Evolutionary conservation across 371 early-diverging fungal genomes (phyloP).

Genomic region (Blakeslea trispora): DNA sequence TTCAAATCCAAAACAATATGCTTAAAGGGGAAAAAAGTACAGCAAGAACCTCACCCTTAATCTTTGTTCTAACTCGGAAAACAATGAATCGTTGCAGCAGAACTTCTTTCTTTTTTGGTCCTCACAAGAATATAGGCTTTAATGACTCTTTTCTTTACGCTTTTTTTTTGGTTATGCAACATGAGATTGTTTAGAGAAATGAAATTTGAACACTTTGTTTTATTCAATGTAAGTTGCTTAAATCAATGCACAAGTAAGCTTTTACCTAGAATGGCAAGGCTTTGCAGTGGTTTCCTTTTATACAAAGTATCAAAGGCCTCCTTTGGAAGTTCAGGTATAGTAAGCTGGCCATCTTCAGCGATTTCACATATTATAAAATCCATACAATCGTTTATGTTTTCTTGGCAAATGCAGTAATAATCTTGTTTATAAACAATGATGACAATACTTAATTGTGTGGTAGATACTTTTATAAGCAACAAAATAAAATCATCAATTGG

Average conservation of each 20-base stretch:
- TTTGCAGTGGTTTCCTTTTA: not conserved
- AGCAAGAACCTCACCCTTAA: too few species aligned
- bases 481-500: conserved; percentile 2
- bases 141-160: too few species aligned
- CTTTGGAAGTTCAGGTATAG: not conserved
- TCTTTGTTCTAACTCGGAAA: too few species aligned
- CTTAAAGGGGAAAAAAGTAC: too few species aligned
- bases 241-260: not conserved
- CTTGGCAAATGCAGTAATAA: conserved; percentile 5
- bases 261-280: not conserved
- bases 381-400: not conserved
- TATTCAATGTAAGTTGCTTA: too few species aligned
- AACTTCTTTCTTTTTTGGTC: too few species aligned
- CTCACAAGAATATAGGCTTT: too few species aligned
- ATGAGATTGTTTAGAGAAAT: too few species aligned
- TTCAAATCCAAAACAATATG: too few species aligned
- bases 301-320: not conserved
- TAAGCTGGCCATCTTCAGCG: not conserved
- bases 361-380: conserved; percentile 3
- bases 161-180: too few species aligned
- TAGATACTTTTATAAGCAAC: conserved; percentile 6
- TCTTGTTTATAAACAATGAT: conserved; percentile 1
- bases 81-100: too few species aligned
- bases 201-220: too few species aligned
- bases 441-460: not conserved